These are phyloP conservation scores for Agaricus sinodeliciosus DNA, from an alignment of 768 basidiomycete species.

Conservation along the genomic window DNA sequence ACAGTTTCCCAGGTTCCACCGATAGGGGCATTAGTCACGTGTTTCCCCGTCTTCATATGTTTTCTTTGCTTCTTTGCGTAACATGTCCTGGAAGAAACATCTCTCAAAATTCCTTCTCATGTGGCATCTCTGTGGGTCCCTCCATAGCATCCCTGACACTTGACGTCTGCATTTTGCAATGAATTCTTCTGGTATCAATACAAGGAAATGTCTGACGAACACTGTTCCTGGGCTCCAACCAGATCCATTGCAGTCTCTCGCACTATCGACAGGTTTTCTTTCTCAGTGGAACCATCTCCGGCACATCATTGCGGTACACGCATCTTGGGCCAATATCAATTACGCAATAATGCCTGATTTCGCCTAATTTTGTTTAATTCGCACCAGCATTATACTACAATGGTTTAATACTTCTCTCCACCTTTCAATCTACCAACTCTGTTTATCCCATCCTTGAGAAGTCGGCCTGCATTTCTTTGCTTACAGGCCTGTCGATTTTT, in stretches of 20 bases:
- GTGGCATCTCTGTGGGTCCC: background rate
- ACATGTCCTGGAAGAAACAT: background rate
- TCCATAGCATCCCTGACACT: background rate
- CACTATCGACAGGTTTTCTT: no score
- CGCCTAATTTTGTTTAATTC: background rate
- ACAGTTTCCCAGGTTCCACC: slow-evolving; percentile 7
- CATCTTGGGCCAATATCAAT: background rate
- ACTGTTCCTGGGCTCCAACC: no score
- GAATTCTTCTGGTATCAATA: no score
- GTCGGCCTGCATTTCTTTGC: no score
- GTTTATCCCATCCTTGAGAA: no score
- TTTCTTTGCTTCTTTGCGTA: background rate
- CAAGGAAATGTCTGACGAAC: no score
- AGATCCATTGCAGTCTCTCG: no score
- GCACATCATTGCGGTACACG: background rate
- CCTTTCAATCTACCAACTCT: no score
- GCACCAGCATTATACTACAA: background rate
- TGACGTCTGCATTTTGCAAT: no score
- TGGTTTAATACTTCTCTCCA: background rate
- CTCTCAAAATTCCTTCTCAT: no score
- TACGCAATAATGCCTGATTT: background rate
- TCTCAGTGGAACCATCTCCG: no score
- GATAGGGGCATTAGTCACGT: slow-evolving; percentile 7
- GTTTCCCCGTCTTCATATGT: background rate
- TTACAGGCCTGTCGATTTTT: no score